phyloP scores from a whole-genome alignment of 768 basidiomycete species.

The Tephrocybe sp. region DNA sequence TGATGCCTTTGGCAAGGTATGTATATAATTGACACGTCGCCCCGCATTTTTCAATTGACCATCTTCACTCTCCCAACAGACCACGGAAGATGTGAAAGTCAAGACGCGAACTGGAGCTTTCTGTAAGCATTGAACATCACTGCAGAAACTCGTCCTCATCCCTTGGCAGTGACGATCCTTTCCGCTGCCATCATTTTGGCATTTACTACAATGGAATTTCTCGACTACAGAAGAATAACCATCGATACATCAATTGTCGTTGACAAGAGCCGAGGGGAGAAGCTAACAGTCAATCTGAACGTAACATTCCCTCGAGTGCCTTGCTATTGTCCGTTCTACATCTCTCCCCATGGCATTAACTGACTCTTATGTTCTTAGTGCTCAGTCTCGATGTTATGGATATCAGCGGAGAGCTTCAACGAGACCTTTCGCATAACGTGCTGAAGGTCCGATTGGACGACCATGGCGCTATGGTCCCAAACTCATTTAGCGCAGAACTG shows the following conservation, averaged over 20 bases:
- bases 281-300: slow-evolving; percentile 86
- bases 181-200: slow-evolving; percentile 90
- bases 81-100: slow-evolving; percentile 98
- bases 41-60: background rate
- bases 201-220: slow-evolving; percentile 89
- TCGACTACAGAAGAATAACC: slow-evolving; percentile 87
- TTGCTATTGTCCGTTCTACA: slow-evolving; percentile 78
- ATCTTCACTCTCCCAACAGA: slow-evolving; percentile 49
- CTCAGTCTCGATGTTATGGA: slow-evolving; percentile 97
- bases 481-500: slow-evolving; percentile 57
- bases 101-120: slow-evolving; percentile 93
- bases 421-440: slow-evolving; percentile 87
- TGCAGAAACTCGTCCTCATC: slow-evolving; percentile 3
- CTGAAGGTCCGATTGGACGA: slow-evolving; percentile 74
- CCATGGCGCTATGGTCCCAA: slow-evolving; percentile 56
- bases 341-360: background rate
- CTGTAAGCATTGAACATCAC: slow-evolving; percentile 46
- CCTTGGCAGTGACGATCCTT: slow-evolving; percentile 76
- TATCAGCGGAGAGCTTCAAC: slow-evolving; percentile 93
- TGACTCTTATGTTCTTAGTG: slow-evolving; percentile 47
- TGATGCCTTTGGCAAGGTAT: slow-evolving; percentile 98
- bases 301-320: slow-evolving; percentile 96
- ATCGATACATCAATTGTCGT: slow-evolving; percentile 92
- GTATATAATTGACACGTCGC: slow-evolving; percentile 21
- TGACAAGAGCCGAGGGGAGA: slow-evolving; percentile 93